Base-by-base conservation (phyloP, 1,139 yeast species). In the Kurtzmaniella quercitrusa region DNA sequence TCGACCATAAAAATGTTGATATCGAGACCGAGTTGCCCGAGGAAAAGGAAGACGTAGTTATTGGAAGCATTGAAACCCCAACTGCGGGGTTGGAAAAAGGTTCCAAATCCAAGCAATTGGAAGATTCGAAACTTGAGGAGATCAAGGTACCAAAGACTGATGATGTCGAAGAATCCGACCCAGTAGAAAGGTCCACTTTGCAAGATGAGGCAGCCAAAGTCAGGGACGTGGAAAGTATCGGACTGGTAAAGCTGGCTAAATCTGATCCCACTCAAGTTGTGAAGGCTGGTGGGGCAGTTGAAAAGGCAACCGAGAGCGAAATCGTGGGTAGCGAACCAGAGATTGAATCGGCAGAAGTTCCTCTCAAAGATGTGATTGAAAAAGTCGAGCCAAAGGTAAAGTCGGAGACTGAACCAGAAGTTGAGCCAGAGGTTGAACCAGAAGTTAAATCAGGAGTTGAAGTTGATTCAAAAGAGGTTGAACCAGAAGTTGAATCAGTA, bases 401-500 rank as follows among this genome's bases (percentile, higher is more conserved):
- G n/a, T n/a, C n/a, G n/a, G n/a, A n/a, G 18, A 19, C 14, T 26
- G 34, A 28, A 28, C 15, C 33, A 5, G 5, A 11, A 28, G 5
- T 11, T 22, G 26, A 7, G 11, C 7, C 26, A 7, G 11, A 22
- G 11, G 26, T 22, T 22, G 26, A 22, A 11, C 9, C n/a, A n/a
- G n/a, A n/a, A n/a, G n/a, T n/a, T n/a, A 15, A 28, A 6, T 6
- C 9, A 28, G 15, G 6, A 11, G n/a, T 11, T 9, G 12, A 11
- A 28, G 9, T 26, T 38, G 41, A 33, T 6, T n/a, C 41, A 18
- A 18, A 35, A 26, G 42, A 38, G 33, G 5, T 32, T 8, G 39
- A 36, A 21, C 12, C 18, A 7, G 28, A 32, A 40, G n/a, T n/a
- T n/a, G n/a, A n/a, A n/a, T n/a, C n/a, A n/a, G 17, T 18, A 23